Conservation (phyloP, 495 filamentous ascomycete species). For the Cercophora scortea region DNA sequence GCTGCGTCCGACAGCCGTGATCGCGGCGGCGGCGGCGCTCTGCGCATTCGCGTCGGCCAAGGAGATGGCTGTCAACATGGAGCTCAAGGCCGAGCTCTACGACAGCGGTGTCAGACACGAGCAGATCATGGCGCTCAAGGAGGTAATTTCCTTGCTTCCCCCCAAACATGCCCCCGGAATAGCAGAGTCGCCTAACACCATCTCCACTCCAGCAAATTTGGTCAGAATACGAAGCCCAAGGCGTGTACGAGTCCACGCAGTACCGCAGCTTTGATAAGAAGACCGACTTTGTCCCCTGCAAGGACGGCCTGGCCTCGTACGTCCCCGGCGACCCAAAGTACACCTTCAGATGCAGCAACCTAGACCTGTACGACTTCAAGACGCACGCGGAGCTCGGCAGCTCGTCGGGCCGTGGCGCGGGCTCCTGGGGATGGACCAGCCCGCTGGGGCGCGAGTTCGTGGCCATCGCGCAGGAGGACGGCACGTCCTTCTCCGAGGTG, state of each 20-base stretch:
- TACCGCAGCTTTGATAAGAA: conserved; percentile 22
- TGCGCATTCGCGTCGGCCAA: conserved; percentile 23
- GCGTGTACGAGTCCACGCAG: conserved; percentile 29
- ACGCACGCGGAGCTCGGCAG: conserved; percentile 41
- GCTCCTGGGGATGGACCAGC: conserved; percentile 49
- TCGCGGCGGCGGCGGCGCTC: conserved; percentile 28
- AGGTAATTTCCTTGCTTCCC: conserved; percentile 13
- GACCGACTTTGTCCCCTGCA: conserved; percentile 29
- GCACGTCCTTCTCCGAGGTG: conserved; percentile 51
- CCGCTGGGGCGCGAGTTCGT: conserved; percentile 46
- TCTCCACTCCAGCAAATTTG: conserved; percentile 16
- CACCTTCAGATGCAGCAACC: conserved; percentile 44
- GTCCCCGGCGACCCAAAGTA: conserved; percentile 34
- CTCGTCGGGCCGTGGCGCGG: conserved; percentile 20
- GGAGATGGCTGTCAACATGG: conserved; percentile 20
- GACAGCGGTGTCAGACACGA: conserved; percentile 39
- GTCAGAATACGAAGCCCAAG: conserved; percentile 24
- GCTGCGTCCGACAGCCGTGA: not conserved
- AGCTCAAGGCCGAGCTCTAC: conserved; percentile 25
- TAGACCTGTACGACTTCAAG: conserved; percentile 47
- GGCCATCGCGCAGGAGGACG: conserved; percentile 50
- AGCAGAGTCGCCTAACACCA: not conserved
- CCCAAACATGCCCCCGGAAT: too few species aligned
- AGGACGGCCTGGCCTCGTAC: conserved; percentile 37
- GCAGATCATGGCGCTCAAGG: conserved; percentile 38